Conservation (phyloP, 495 filamentous ascomycete genomes). For the Pyronema domesticum region DNA sequence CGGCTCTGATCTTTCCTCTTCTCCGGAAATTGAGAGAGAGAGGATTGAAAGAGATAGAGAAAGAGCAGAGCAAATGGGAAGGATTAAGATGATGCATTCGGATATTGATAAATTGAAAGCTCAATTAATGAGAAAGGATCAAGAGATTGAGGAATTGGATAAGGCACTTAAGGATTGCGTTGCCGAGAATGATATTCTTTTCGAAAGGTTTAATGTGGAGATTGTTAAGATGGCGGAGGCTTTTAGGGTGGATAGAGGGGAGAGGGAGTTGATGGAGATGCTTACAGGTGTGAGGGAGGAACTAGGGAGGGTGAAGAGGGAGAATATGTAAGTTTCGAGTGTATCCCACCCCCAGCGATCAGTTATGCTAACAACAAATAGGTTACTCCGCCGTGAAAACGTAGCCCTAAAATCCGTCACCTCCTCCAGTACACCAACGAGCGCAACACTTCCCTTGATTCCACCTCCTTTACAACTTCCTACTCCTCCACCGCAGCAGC, state of each 20-base stretch:
- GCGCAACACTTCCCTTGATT: no score
- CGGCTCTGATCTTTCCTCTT: neutral
- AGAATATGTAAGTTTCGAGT: constrained; percentile 36
- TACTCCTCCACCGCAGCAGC: no score
- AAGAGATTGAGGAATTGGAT: constrained; percentile 74
- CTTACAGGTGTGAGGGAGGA: constrained; percentile 52
- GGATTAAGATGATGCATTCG: constrained; percentile 44
- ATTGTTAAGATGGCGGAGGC: constrained; percentile 64
- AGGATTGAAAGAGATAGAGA: neutral
- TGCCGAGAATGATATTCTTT: constrained; percentile 76
- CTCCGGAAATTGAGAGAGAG: neutral
- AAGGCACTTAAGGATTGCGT: constrained; percentile 55
- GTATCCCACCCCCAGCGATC: no score
- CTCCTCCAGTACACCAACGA: no score
- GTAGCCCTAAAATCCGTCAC: no score
- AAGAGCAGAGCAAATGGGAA: neutral
- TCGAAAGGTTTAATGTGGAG: constrained; percentile 83
- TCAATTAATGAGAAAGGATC: constrained; percentile 53
- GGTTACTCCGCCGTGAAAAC: no score
- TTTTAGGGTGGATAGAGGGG: constrained; percentile 47
- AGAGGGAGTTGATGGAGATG: constrained; percentile 50
- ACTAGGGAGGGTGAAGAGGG: constrained; percentile 52
- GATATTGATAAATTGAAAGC: constrained; percentile 32
- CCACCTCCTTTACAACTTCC: no score
- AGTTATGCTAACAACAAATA: no score